Evolutionary conservation across 495 filamentous ascomycete genomes (phyloP), one percentile per base, ranked within the genome.

Genomic region (Evernia prunastri): DNA sequence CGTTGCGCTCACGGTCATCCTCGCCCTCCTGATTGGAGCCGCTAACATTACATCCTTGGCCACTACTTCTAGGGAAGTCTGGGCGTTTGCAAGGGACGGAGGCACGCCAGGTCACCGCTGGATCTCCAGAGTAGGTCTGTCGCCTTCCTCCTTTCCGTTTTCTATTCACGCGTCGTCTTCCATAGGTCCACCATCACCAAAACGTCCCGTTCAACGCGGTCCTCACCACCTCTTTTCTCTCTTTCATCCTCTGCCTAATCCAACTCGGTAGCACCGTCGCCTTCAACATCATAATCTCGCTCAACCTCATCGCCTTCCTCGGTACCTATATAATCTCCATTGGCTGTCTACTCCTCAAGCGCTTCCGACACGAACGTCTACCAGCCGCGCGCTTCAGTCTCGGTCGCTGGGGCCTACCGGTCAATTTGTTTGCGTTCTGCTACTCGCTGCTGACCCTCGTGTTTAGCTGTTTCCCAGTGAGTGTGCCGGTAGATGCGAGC

Each of bases 211-310:
- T 79, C 60, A 79, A 78, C 64, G 73, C 83, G 1, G 75, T 80
- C 53, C 65, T 79, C 51, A 33, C 15, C 6, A 54, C 51, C 15
- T 54, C 51, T 1, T 54, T 54, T 7, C 51, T 54, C 17, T 35
- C 58, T 80, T 36, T 76, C 76, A 8, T 75, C 77, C 66, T 61
- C 67, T 35, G 72, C 82, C 51, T 84, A 35, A 85, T 87, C 71
- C 83, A 82, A 66, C 78, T 87, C 49, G 83, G 81, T 23, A 82
- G 78, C 1, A 63, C 74, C 2, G 73, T 76, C 0, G 83, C 82
- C 15, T 79, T 86, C 69, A 79, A 81, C 66, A 77, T 77, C 37
- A 75, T 54, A 29, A 54, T 54, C 8, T 54, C 51, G 4, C 51
- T 54, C 51, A 54, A 54, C 3, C 71, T 75, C 0, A 71, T 67